phyloP scores from a whole-genome alignment of 1,284 basidiomycete species.

The Moesziomyces parantarcticus region DNA sequence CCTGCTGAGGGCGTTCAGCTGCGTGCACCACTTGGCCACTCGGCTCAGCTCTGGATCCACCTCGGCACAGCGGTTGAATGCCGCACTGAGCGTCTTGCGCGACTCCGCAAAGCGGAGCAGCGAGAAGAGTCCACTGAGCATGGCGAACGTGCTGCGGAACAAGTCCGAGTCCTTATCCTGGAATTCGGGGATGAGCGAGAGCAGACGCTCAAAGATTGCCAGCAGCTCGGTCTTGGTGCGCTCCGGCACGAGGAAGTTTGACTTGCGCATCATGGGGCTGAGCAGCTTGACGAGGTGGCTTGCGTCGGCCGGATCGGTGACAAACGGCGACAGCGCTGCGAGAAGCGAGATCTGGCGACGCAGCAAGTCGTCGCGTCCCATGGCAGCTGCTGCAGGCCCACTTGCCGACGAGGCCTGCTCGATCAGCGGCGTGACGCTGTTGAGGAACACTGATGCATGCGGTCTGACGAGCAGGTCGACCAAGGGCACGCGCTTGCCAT shows the following conservation, averaged over 20 bases:
- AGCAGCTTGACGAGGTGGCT: constrained; percentile 80
- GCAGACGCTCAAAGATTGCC: constrained; percentile 78
- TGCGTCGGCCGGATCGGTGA: constrained; percentile 79
- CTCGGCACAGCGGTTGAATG: constrained; percentile 58
- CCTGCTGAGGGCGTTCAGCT: constrained; percentile 84
- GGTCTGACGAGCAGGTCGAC: constrained; percentile 75
- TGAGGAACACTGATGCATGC: constrained; percentile 80
- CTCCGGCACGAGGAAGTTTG: constrained; percentile 82
- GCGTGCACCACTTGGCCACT: constrained; percentile 49
- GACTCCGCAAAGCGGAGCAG: constrained; percentile 49
- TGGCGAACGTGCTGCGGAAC: constrained; percentile 50
- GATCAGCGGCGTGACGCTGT: constrained; percentile 74
- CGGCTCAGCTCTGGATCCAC: constrained; percentile 45
- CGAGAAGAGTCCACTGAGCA: constrained; percentile 60
- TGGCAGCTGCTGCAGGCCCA: constrained; percentile 72
- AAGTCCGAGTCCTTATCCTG: constrained; percentile 41
- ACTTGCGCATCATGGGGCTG: constrained; percentile 82
- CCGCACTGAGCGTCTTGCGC: constrained; percentile 51
- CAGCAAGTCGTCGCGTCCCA: constrained; percentile 76
- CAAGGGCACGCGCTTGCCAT: constrained; percentile 18
- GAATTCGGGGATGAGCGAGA: constrained; percentile 80
- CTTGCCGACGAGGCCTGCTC: constrained; percentile 72
- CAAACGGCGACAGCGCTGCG: constrained; percentile 81
- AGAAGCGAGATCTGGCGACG: constrained; percentile 86
- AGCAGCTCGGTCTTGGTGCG: constrained; percentile 87